Evolutionary conservation across 225 moss, liverwort and hornwort species (phyloP).

Genomic region (Neckera pumila): DNA sequence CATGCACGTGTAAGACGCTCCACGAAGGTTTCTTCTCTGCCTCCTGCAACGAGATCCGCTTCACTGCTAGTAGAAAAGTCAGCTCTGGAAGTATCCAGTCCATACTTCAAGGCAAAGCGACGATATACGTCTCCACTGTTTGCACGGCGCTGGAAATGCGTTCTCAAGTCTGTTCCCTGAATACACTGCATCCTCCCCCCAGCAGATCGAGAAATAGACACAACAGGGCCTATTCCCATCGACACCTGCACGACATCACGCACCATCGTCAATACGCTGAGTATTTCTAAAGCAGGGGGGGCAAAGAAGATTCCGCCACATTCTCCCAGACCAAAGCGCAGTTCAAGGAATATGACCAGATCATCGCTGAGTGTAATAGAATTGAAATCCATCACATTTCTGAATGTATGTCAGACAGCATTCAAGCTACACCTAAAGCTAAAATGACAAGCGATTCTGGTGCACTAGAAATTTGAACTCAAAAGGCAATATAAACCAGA

Average conservation of each 20-base stretch:
- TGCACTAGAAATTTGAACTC: neutral
- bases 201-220: neutral
- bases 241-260: neutral
- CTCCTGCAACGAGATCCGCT: conserved; percentile 11
- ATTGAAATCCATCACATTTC: neutral
- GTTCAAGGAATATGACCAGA: neutral
- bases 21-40: conserved; percentile 25
- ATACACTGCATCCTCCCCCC: neutral
- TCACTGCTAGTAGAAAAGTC: conserved; percentile 7
- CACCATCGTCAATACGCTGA: neutral
- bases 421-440: neutral
- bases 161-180: neutral
- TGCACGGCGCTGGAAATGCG: neutral
- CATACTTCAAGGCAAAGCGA: neutral
- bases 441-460: neutral
- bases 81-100: neutral
- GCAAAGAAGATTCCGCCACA: neutral
- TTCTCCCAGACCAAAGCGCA: neutral
- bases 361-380: neutral
- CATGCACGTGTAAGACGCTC: conserved; percentile 58
- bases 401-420: neutral
- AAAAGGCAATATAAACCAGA: neutral
- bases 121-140: neutral
- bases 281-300: neutral
- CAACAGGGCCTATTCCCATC: neutral